Base-by-base conservation (phyloP, 2,329 filamentous ascomycete genomes). In the Thelonectria discophora region DNA sequence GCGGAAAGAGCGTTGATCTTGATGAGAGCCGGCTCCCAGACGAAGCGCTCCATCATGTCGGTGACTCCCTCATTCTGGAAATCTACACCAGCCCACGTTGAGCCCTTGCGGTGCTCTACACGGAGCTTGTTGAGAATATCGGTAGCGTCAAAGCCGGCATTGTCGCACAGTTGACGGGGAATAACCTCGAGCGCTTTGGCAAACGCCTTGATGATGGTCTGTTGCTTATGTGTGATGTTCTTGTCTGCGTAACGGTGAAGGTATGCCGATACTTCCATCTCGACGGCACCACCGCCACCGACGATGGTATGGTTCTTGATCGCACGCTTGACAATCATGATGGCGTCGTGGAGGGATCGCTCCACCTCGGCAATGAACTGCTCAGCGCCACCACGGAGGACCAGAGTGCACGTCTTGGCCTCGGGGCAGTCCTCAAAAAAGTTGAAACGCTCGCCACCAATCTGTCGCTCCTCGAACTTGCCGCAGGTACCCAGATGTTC, bases 291-390 rank as follows among this genome's bases (percentile, higher is more conserved):
- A 72, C 95, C 95, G 72, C 95, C 95, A 47, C 94, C 95, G 24
- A 99, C 95, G 68, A 99, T 97, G 75, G 88, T 91, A 75, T 90
- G 90, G 84, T 98, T 97, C 82, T 92, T 93, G 79, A 98, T 93
- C 27, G 95, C 93, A 64, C 96, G 93, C 88, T 98, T 98, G 75
- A 99, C 95, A 74, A 99, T 97, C 95, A 99, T 99, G 80, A 99
- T 98, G 71, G 95, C 95, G 74, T 99, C 95, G 84, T 99, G 95
- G 69, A 99, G 86, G 75, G 93, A 97, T 67, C 95, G 92, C 84
- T 99, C 95, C 2, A 97, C 95, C 79, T 99, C 95, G 60, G 95
- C 95, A 72, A 99, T 99, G 81, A 99, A 99, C 78, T 99, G 95
- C 83, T 99, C 95, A 37, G 95, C 95, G 68, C 95, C 95, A 74